Evolutionary conservation across 768 basidiomycete genomes (phyloP), one percentile per base, ranked within the genome.

Genomic region (Boletus coccyginus): DNA sequence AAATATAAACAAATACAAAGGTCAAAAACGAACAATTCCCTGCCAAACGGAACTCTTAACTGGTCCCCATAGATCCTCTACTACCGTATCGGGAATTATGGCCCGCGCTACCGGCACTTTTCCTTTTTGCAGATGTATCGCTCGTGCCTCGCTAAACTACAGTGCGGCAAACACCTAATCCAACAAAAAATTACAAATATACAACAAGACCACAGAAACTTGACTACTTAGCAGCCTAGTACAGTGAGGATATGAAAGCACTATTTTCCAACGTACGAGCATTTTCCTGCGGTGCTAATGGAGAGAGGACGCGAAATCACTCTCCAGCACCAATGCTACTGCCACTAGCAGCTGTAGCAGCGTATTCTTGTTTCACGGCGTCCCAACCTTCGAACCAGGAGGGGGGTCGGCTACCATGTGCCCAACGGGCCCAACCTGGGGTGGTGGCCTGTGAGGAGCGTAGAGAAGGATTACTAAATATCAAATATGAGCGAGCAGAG

Each of bases 341-440:
- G 29, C 72, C 70, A 61, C 78, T 79, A 41, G 64, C 67, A 49
- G 64, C 65, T 9, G 78, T 75, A 10, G 78, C 64, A 17, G 78
- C 79, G 57, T 77, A 77, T 48, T 81, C 78, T 29, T 78, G 73
- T 55, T 71, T 75, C 53, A 55, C 52, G 7, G 65, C 55, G 33
- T 81, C 78, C 72, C 74, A 79, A 29, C 65, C 68, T 21, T 74
- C 76, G 27, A 76, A 66, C 78, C 77, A 79, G 50, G 74, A 66
- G 39, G 69, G 71, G 24, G 71, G 71, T 46, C 71, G 58, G 11
- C 65, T 66, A 47, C 65, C 70, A 41, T 64, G 62, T 11, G 58
- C 62, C 69, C 69, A 72, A 3, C 60, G 67, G 5, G 58, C 27
- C 57, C 70, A 66, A 13, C 55, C 66, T 19, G 70, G 47, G 19